Evolutionary conservation across 2,329 filamentous ascomycete species (phyloP).

Genomic region (Verticillium nubilum): DNA sequence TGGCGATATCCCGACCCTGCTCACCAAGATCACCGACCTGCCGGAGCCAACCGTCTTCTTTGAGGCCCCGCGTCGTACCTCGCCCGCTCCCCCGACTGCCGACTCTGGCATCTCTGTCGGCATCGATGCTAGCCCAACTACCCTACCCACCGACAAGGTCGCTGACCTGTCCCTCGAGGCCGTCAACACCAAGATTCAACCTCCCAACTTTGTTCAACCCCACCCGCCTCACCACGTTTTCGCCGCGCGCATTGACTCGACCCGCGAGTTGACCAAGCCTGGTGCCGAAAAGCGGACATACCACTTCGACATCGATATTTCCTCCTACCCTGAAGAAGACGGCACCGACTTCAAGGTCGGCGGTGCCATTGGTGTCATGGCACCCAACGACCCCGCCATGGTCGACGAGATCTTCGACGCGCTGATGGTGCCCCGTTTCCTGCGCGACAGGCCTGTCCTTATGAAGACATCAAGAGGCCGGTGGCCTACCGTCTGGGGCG

Average conservation of each 20-base stretch:
- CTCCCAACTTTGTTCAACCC: constrained; percentile 86
- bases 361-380: constrained; percentile 88
- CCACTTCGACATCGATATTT: constrained; percentile 95
- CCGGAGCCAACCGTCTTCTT: constrained; percentile 73
- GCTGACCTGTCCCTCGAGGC: constrained; percentile 29
- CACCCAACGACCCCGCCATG: constrained; percentile 70
- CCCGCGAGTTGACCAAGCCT: constrained; percentile 78
- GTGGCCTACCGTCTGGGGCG: constrained; percentile 98
- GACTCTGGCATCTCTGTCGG: constrained; percentile 44
- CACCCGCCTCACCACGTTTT: constrained; percentile 92
- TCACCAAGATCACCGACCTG: constrained; percentile 67
- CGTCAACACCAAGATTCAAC: constrained; percentile 60
- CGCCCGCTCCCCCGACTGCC: constrained; percentile 32
- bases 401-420: constrained; percentile 83
- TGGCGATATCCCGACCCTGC: constrained; percentile 63
- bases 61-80: constrained; percentile 44
- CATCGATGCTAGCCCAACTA: constrained; percentile 28
- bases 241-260: constrained; percentile 78
- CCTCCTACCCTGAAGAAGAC: constrained; percentile 83
- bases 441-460: constrained; percentile 77
- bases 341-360: constrained; percentile 92
- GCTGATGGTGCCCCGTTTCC: constrained; percentile 72
- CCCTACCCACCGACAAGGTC: constrained; percentile 13
- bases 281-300: constrained; percentile 96
- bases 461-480: constrained; percentile 75